phyloP scores from a whole-genome alignment of 2,329 filamentous ascomycete species.

The Monilinia laxa region DNA sequence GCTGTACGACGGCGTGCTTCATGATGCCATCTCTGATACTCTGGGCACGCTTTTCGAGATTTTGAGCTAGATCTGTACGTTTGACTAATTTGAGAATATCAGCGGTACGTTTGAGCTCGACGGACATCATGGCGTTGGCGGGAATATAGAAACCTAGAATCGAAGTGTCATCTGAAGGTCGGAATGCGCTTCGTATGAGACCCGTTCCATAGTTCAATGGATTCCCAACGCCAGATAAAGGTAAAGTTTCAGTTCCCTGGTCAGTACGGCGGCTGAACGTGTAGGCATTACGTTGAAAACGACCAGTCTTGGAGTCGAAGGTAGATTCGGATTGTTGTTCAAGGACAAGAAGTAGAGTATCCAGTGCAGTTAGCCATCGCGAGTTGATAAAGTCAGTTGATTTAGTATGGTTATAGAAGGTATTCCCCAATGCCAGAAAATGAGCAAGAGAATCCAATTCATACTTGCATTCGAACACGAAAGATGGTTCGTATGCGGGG shows the following conservation, averaged over 20 bases:
- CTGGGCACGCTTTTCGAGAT: conserved; percentile 58
- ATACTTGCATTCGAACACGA: conserved; percentile 98
- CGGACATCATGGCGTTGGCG: conserved; percentile 92
- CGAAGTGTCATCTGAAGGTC: conserved; percentile 91
- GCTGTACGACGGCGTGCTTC: conserved; percentile 77
- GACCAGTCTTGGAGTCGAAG: conserved; percentile 67
- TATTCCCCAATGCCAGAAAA: conserved; percentile 81
- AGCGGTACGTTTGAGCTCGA: conserved; percentile 76
- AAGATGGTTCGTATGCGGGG: conserved; percentile 76
- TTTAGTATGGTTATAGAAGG: conserved; percentile 78
- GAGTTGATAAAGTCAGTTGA: conserved; percentile 75
- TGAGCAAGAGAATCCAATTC: conserved; percentile 94
- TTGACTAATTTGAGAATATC: conserved; percentile 62
- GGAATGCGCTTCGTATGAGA: conserved; percentile 85
- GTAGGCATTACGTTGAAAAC: conserved; percentile 72
- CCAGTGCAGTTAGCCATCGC: conserved; percentile 76
- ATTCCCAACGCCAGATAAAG: conserved; percentile 81
- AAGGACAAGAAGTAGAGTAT: conserved; percentile 71
- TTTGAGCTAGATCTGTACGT: conserved; percentile 52
- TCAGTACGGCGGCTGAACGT: conserved; percentile 82
- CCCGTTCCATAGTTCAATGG: conserved; percentile 82
- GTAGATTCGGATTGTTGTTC: conserved; percentile 78
- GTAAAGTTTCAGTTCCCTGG: conserved; percentile 85
- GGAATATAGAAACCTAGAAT: conserved; percentile 95
- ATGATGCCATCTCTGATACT: conserved; percentile 74